Base-by-base conservation (phyloP, 306 rosid species). In the Mimosa pudica region DNA sequence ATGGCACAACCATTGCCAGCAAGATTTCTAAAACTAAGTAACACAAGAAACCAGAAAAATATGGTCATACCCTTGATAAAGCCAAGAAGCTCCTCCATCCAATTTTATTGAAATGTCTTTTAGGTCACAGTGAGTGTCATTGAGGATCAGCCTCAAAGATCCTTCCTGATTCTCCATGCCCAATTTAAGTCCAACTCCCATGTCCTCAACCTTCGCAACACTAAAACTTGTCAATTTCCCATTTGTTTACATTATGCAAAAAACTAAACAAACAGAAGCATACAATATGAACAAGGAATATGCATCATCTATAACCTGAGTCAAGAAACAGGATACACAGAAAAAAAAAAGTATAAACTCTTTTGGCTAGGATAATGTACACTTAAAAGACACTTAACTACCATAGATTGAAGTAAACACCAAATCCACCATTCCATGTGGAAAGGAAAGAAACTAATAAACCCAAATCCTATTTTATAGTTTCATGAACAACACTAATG, bases 41-140 rank as follows among this genome's bases (percentile, higher is more conserved):
- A 70, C 67, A 61, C 66, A 67, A 63, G 63, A 13, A 81, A 63
- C 54, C 30, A 54, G 54, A 36, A 79, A 38, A 58, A 24, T 48
- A 70, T 70, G 78, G 24, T 57, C 80, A 47, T 92, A 94, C 98
- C 98, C 97, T 91, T 92, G 98, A 87, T 94, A 94, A 81, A 92
- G 91, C 98, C 97, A 92, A 67, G 98, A 95, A 65, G 97, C 91
- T 85, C 98, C 98, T 70, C 96, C 98, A 79, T 92, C 98, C 84
- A 95, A 80, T 76, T 85, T 87, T 80, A 92, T 90, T 80, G 90
- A 89, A 75, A 95, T 92, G 33, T 89, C 91, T 73, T 89, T 74
- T 69, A 95, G 92, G 65, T 79, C 58, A 82, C 95, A 91, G 57
- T 91, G 87, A 77, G 90, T 85, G 36, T 89, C 90, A 84, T 74